Base-by-base conservation (phyloP, 495 filamentous ascomycete genomes). In the Xylaria curta region DNA sequence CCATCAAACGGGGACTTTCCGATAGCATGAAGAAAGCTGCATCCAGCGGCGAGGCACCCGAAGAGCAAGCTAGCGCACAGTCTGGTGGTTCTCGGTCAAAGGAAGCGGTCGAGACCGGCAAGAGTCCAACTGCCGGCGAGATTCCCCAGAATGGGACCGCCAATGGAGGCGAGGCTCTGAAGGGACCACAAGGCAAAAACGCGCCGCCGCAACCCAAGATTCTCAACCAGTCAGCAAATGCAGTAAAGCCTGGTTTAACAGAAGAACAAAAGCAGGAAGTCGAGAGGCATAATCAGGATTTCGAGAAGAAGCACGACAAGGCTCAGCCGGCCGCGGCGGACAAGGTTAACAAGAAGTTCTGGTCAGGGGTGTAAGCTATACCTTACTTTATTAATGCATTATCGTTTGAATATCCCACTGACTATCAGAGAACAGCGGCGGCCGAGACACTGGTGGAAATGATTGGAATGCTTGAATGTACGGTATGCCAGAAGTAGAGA, bases 341-440 rank as follows among this genome's bases (percentile, higher is more conserved):
- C 64, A 84, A 85, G 80, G 86, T 87, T 7, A 75, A 86, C 68
- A 82, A 83, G 73, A 81, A 79, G 24, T 87, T 86, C 63, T 87
- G 85, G 84, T 73, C 71, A 51, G 81, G 80, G 44, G 74, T 70
- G 77, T 78, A 56, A 78, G 77, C 74, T 62, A 67, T 42, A 60
- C 53, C 63, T 21, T 19, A 15, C 13, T 46, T 1, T 13, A 46
- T 1, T 13, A 46, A 51, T 53, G 66, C 44, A 6, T 33, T 46
- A 5, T 2, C 8, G 2, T 17, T 26, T 59, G n/a, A 58, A 59
- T 5, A 49, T 54, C 38, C 61, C 38, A 28, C 49, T 70, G 47
- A 73, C 68, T 65, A 54, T 64, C 64, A 33, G 31, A 49, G 53
- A 28, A 49, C 63, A 79, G 75, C 13, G 75, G 74, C 42, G 75